Evolutionary conservation across 345 rosid species (phyloP).

Genomic region (Populus pruinosa): DNA sequence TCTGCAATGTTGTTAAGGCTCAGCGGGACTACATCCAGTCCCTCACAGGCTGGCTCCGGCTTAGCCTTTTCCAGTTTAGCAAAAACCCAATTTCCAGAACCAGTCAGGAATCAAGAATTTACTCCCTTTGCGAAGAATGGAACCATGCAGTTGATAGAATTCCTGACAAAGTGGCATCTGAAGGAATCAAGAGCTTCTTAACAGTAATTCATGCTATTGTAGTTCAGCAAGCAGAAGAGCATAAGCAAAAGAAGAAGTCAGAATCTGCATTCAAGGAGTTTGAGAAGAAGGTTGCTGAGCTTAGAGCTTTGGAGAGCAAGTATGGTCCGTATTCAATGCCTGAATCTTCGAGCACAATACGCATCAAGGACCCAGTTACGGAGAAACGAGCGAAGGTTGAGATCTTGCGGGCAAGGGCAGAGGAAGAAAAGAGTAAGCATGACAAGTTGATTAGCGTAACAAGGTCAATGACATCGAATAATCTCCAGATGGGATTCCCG

Average conservation of each 20-base stretch:
- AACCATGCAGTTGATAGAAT: constrained; percentile 73
- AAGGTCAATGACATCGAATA: constrained; percentile 76
- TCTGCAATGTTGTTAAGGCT: constrained; percentile 70
- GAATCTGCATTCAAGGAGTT: constrained; percentile 61
- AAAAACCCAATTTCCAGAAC: constrained; percentile 46
- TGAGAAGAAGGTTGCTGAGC: constrained; percentile 62
- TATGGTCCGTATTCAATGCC: constrained; percentile 58
- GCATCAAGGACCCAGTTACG: constrained; percentile 53
- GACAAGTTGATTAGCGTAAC: constrained; percentile 72
- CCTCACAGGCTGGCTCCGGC: constrained; percentile 89
- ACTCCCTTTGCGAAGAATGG: constrained; percentile 89
- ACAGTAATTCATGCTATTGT: constrained; percentile 79
- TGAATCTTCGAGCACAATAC: constrained; percentile 27
- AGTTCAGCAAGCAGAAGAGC: constrained; percentile 77
- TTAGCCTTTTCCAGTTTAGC: constrained; percentile 88
- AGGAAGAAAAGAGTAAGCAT: constrained; percentile 79
- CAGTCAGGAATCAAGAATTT: constrained; percentile 63
- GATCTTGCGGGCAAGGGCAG: constrained; percentile 57
- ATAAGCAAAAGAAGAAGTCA: constrained; percentile 77
- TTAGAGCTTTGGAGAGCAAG: constrained; percentile 71
- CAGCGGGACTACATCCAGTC: constrained; percentile 86
- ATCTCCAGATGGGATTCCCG: constrained; percentile 92
- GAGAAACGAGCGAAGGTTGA: constrained; percentile 70
- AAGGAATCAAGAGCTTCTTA: constrained; percentile 88
- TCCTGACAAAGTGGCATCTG: constrained; percentile 97